phyloP scores from a whole-genome alignment of 1,284 basidiomycete species.

The Pterulicium gracile region DNA sequence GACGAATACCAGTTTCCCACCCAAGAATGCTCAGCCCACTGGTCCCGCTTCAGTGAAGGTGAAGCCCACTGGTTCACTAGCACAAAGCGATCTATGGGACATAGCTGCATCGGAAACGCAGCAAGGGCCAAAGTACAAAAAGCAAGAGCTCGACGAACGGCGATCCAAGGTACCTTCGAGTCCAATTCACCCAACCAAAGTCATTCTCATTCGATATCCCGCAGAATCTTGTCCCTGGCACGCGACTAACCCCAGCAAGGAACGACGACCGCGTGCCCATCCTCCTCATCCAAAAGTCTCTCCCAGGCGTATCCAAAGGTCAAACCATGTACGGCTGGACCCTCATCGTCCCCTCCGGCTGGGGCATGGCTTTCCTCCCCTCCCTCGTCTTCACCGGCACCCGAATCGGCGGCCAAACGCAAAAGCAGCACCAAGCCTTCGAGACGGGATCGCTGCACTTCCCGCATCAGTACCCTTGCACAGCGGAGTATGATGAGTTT shows the following conservation, averaged over 20 bases:
- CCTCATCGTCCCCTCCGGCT: constrained; percentile 73
- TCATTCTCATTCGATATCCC: constrained; percentile 3
- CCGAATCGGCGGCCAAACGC: constrained; percentile 71
- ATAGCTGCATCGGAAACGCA: constrained; percentile 37
- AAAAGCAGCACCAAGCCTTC: constrained; percentile 65
- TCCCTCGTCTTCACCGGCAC: constrained; percentile 76
- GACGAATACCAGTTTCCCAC: constrained; percentile 53
- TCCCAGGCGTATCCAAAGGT: constrained; percentile 29
- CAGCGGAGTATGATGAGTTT: constrained; percentile 40
- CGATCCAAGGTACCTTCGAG: constrained; percentile 46
- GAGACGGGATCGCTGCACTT: constrained; percentile 69
- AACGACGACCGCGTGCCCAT: constrained; percentile 78
- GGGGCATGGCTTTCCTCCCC: constrained; percentile 79
- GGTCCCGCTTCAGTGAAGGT: constrained; percentile 20
- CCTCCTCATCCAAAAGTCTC: constrained; percentile 70
- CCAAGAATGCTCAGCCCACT: constrained; percentile 50
- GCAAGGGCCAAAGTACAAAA: constrained; percentile 61
- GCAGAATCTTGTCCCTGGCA: constrained; percentile 71
- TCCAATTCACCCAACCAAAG: neutral
- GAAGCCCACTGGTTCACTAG: constrained; percentile 49
- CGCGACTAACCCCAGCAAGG: constrained; percentile 45
- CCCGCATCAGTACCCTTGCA: constrained; percentile 71
- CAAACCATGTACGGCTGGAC: constrained; percentile 72
- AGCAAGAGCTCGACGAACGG: constrained; percentile 76
- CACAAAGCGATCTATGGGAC: constrained; percentile 67